Conservation (phyloP, 805 yeast genomes). For the Tetrapisispora taiwanensis region DNA sequence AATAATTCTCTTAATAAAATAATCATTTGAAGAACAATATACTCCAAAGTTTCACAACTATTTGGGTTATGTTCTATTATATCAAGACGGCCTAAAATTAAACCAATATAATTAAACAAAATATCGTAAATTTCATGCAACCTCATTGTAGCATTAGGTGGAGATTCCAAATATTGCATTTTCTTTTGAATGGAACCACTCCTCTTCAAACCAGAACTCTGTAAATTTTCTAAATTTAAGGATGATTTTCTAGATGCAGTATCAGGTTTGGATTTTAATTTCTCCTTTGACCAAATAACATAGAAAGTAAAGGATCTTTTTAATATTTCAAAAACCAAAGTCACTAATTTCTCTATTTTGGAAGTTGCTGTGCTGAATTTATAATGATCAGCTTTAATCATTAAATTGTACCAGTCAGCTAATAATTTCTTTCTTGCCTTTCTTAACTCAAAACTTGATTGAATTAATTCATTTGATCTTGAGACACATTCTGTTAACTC, state of each 20-base stretch:
- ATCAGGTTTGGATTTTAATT: slow-evolving; percentile 27
- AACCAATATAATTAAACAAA: slow-evolving; percentile 49
- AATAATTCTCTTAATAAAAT: slow-evolving; percentile 52
- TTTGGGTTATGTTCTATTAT: slow-evolving; percentile 61
- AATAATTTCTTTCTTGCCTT: slow-evolving; percentile 57
- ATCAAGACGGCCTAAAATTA: slow-evolving; percentile 68
- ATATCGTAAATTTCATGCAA: slow-evolving; percentile 54
- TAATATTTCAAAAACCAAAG: slow-evolving; percentile 57
- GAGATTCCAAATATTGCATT: slow-evolving; percentile 37
- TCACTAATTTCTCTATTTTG: slow-evolving; percentile 51
- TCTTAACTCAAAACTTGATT: slow-evolving; percentile 49
- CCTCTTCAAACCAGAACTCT: background rate
- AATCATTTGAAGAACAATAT: slow-evolving; percentile 58
- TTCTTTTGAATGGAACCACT: background rate
- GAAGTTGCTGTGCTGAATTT: slow-evolving; percentile 49
- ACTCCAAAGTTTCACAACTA: slow-evolving; percentile 61
- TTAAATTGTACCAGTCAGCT: slow-evolving; percentile 73
- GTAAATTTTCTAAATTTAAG: background rate
- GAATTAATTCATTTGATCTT: slow-evolving; percentile 59
- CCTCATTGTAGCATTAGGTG: slow-evolving; percentile 57
- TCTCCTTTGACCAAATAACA: slow-evolving; percentile 63
- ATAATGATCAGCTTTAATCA: slow-evolving; percentile 67
- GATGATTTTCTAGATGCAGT: background rate
- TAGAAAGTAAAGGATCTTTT: slow-evolving; percentile 55
- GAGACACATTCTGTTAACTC: slow-evolving; percentile 67